Conservation (phyloP, 2,329 filamentous ascomycete species). For the Ophiostoma sp. region DNA sequence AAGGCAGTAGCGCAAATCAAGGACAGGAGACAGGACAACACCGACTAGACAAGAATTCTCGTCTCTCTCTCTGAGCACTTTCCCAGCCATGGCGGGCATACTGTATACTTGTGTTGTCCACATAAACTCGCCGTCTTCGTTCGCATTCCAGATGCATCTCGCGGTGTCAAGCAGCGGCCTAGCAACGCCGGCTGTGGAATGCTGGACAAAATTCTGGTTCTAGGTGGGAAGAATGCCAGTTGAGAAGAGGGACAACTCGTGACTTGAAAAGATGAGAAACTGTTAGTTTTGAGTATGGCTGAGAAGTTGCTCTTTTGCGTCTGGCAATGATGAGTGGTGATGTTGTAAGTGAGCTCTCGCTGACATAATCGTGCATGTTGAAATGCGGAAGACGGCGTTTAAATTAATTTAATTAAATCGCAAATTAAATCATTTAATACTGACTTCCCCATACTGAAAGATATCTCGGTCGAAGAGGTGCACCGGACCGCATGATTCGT, state of each 20-base stretch:
- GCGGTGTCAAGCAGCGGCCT: conserved; percentile 14
- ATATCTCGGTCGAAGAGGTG: background rate
- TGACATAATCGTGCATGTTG: conserved; percentile 1
- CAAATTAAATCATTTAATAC: background rate
- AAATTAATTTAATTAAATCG: background rate
- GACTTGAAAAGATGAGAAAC: background rate
- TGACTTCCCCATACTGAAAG: background rate
- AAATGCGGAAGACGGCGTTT: background rate
- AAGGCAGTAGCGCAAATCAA: background rate
- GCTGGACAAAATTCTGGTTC: background rate
- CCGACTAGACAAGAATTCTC: background rate
- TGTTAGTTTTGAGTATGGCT: background rate
- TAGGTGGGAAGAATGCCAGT: background rate
- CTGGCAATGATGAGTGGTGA: background rate
- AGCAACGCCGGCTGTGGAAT: conserved; percentile 17
- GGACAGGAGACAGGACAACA: background rate
- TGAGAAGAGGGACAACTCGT: background rate
- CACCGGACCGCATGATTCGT: background rate
- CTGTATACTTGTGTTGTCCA: background rate
- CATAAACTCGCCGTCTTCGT: conserved; percentile 12
- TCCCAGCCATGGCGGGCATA: background rate
- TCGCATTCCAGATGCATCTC: conserved; percentile 19
- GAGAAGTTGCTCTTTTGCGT: background rate
- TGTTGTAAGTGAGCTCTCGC: background rate
- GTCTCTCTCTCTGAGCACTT: background rate